These are phyloP conservation scores for Pseudogymnoascus sp. DNA, from an alignment of 2,329 filamentous ascomycete genomes.

Conservation along the genomic window DNA sequence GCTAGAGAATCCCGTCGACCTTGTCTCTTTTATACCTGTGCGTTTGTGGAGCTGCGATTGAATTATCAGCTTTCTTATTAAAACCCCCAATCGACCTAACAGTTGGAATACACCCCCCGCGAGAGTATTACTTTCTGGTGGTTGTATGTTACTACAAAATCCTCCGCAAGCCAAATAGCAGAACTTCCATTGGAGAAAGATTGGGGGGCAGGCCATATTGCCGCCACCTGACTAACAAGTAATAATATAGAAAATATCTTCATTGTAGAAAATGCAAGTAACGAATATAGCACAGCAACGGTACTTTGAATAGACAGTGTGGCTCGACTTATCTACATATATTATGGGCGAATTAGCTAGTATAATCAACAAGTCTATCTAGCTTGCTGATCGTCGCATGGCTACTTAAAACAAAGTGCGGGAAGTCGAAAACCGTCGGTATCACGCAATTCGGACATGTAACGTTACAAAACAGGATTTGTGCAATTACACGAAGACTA, in stretches of 20 bases:
- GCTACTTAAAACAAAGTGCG: not conserved
- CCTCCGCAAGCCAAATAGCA: slow-evolving; percentile 45
- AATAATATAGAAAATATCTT: slow-evolving; percentile 17
- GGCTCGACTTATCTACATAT: not conserved
- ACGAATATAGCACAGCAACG: not conserved
- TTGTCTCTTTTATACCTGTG: slow-evolving; percentile 1
- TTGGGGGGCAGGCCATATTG: slow-evolving; percentile 51
- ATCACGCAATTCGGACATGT: not conserved
- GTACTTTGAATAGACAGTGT: not conserved
- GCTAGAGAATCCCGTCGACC: slow-evolving; percentile 28
- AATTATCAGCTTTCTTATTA: slow-evolving; percentile 22
- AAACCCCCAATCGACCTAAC: slow-evolving; percentile 13
- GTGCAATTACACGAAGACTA: not conserved
- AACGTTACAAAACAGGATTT: not conserved
- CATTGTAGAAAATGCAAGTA: slow-evolving; percentile 14
- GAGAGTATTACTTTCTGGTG: slow-evolving; percentile 44
- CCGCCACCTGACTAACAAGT: slow-evolving; percentile 24
- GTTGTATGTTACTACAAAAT: slow-evolving; percentile 50
- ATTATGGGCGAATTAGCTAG: not conserved
- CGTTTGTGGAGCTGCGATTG: slow-evolving; percentile 17
- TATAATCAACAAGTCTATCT: not conserved
- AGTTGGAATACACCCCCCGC: slow-evolving; percentile 27
- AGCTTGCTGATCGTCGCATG: not conserved
- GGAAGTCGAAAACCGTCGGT: not conserved
- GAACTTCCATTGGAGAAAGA: slow-evolving; percentile 43